Evolutionary conservation across 1,139 yeast species (phyloP).

Genomic region (Yamadazyma diddensiae): DNA sequence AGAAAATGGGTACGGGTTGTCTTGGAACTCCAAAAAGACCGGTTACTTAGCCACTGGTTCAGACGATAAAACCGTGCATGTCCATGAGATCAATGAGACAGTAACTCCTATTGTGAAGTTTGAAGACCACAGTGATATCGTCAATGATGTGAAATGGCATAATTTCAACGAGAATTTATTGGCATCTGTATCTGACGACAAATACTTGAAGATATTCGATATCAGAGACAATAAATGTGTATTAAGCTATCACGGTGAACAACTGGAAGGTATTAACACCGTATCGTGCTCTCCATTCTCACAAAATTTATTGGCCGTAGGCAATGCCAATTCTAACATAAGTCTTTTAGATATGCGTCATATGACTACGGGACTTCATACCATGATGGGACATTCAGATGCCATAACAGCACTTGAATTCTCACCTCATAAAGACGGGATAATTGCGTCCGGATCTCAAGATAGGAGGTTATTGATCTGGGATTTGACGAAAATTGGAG

Average conservation of each 20-base stretch:
- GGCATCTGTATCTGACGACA: slow-evolving; percentile 74
- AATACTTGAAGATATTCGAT: slow-evolving; percentile 43
- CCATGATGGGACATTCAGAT: slow-evolving; percentile 76
- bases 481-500: slow-evolving; percentile 73
- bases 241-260: slow-evolving; percentile 27
- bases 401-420: slow-evolving; percentile 68
- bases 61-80: slow-evolving; percentile 60
- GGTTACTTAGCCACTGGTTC: slow-evolving; percentile 59
- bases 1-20: slow-evolving; percentile 69
- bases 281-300: slow-evolving; percentile 65
- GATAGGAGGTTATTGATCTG: slow-evolving; percentile 72
- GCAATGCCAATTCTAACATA: slow-evolving; percentile 67
- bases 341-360: slow-evolving; percentile 60
- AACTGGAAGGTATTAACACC: slow-evolving; percentile 53
- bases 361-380: slow-evolving; percentile 48
- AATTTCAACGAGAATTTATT: slow-evolving; percentile 45
- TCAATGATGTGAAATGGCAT: slow-evolving; percentile 77
- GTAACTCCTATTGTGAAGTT: slow-evolving; percentile 19
- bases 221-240: slow-evolving; percentile 28
- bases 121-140: slow-evolving; percentile 52
- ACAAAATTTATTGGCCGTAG: slow-evolving; percentile 57
- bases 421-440: slow-evolving; percentile 68
- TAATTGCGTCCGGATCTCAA: slow-evolving; percentile 69
- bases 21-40: slow-evolving; percentile 52
- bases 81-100: slow-evolving; percentile 47